These are phyloP conservation scores for Hyphopichia burtonii DNA, from an alignment of 1,139 yeast species.

Conservation along the genomic window DNA sequence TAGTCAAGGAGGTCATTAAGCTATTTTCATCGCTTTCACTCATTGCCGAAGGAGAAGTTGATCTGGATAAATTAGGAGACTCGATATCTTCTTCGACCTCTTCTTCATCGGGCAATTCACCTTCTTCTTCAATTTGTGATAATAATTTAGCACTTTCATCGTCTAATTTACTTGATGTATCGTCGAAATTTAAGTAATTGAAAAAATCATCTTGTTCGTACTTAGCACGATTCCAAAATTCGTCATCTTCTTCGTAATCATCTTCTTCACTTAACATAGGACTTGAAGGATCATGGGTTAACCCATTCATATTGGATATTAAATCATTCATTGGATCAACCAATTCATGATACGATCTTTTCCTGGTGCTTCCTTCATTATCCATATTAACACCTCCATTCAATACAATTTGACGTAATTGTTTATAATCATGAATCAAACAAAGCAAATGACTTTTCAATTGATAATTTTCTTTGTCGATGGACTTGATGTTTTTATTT, in stretches of 20 bases:
- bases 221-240: constrained; percentile 2
- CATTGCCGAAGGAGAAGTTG: constrained; percentile 36
- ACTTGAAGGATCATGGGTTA: constrained; percentile 16
- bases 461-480: constrained; percentile 36
- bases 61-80: constrained; percentile 35
- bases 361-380: constrained; percentile 13
- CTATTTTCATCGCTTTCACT: constrained; percentile 34
- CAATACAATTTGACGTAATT: constrained; percentile 14
- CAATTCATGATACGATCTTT: constrained; percentile 31
- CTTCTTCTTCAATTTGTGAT: constrained; percentile 4
- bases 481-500: constrained; percentile 22
- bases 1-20: constrained; percentile 40
- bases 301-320: constrained; percentile 26
- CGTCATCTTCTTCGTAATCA: neutral
- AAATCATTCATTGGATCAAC: constrained; percentile 23
- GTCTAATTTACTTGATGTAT: constrained; percentile 6
- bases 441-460: constrained; percentile 37
- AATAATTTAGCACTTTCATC: constrained; percentile 11
- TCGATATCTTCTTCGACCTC: constrained; percentile 26
- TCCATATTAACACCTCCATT: neutral
- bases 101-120: constrained; percentile 14
- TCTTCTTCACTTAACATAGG: neutral
- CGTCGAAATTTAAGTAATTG: constrained; percentile 16
- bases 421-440: constrained; percentile 44
- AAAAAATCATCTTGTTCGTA: constrained; percentile 11